Percentiles rank a stretch among this genome's conserved stretches.
These are phyloP conservation scores for Trifolium fragiferum DNA, from an alignment of 306 rosid genomes.

Conservation along the genomic window DNA sequence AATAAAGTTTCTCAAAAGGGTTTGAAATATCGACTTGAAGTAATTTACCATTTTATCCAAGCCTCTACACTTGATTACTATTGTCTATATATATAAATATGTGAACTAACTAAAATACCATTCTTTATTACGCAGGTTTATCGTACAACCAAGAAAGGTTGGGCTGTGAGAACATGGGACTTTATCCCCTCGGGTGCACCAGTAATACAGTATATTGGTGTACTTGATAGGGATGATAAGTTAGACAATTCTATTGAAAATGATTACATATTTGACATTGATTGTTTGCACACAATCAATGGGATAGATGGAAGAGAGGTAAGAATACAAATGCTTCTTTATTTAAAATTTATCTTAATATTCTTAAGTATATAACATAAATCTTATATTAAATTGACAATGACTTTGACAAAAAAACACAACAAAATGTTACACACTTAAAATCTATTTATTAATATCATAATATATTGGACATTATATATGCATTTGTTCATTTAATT, in stretches of 20 bases:
- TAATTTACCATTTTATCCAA: not conserved
- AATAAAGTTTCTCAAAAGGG: slow-evolving; percentile 16
- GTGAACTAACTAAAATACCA: not conserved
- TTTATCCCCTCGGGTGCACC: slow-evolving; percentile 23
- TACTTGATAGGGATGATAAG: not conserved
- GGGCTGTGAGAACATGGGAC: slow-evolving; percentile 27
- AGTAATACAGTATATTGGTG: slow-evolving; percentile 16
- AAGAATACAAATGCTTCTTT: not conserved
- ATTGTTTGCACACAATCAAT: slow-evolving; percentile 9
- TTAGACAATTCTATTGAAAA: not conserved
- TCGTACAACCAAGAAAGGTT: slow-evolving; percentile 32
- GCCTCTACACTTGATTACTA: not conserved
- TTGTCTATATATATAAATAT: not conserved
- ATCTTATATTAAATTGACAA: no score
- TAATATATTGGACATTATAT: no score
- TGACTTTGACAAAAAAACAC: no score
- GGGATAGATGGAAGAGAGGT: slow-evolving; percentile 18
- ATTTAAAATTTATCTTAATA: no score
- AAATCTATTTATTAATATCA: no score
- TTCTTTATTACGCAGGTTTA: slow-evolving; percentile 32
- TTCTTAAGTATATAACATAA: no score
- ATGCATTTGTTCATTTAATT: no score
- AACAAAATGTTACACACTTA: no score
- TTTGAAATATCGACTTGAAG: slow-evolving; percentile 18
- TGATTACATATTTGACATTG: slow-evolving; percentile 14